Evolutionary conservation across 192 early-diverging fungal genomes (phyloP).

Genomic region (Backusella australiensis): DNA sequence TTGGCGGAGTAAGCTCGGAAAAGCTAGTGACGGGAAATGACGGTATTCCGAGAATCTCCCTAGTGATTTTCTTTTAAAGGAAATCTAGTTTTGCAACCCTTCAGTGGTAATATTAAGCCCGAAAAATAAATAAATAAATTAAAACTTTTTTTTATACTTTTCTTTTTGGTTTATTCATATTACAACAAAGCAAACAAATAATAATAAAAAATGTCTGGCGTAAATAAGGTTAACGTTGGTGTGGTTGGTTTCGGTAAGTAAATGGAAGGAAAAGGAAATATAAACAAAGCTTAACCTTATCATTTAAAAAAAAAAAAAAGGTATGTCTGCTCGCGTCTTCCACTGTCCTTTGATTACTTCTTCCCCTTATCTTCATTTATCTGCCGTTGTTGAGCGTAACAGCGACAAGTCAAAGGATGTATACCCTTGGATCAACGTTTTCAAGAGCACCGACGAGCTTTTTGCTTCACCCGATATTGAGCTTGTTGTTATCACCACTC

Average conservation of each 20-base stretch:
- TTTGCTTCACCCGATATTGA: constrained; percentile 53
- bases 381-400: constrained; percentile 57
- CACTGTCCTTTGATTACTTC: constrained; percentile 62
- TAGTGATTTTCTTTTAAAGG: neutral
- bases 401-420: constrained; percentile 37
- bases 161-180: neutral
- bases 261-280: constrained; percentile 6
- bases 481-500: constrained; percentile 73
- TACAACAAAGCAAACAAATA: neutral
- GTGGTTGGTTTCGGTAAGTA: constrained; percentile 68
- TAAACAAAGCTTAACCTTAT: neutral
- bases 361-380: constrained; percentile 47
- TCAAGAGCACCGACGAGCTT: constrained; percentile 52
- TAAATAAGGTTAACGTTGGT: constrained; percentile 55
- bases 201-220: constrained; percentile 6
- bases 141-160: constrained; percentile 5
- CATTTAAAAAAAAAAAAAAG: constrained; percentile 5
- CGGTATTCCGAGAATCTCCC: neutral
- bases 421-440: constrained; percentile 52
- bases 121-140: neutral
- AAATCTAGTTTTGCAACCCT: neutral
- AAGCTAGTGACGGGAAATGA: neutral
- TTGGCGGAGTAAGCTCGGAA: neutral
- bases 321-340: constrained; percentile 48
- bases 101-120: neutral